phyloP scores from a whole-genome alignment of 176 grass and related monocot genomes.

The Chrysopogon serrulatus region DNA sequence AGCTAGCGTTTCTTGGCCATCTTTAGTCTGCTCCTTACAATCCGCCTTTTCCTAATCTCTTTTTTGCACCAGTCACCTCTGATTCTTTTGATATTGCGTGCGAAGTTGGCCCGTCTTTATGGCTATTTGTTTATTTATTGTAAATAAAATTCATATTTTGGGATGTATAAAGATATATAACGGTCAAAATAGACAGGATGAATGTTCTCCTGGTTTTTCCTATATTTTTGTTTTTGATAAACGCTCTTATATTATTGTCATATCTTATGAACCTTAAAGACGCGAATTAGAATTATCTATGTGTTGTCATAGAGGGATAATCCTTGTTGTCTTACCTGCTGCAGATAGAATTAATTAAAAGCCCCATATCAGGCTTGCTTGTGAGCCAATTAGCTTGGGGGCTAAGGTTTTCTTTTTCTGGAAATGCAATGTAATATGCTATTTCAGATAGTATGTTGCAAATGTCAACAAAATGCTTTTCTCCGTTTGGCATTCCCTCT shows the following conservation, averaged over 20 bases:
- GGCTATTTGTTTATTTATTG: not conserved
- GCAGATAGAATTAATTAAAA: no score
- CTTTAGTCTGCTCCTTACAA: slow-evolving; percentile 40
- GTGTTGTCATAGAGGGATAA: no score
- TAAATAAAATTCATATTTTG: not conserved
- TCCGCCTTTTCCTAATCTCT: not conserved
- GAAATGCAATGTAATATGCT: not conserved
- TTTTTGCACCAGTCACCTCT: not conserved
- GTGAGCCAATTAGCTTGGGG: not conserved
- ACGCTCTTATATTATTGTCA: not conserved
- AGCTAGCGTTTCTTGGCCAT: not conserved
- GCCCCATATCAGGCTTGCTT: not conserved
- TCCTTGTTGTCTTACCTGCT: no score
- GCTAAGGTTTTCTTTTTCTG: not conserved
- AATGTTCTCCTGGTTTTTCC: not conserved
- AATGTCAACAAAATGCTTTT: not conserved
- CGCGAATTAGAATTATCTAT: not conserved
- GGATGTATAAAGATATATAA: not conserved
- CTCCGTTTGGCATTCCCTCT: not conserved
- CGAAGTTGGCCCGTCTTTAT: not conserved
- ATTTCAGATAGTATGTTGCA: not conserved
- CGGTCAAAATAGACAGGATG: no score
- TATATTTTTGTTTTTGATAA: not conserved
- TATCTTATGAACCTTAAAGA: not conserved
- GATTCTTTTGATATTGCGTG: not conserved